Conservation (phyloP, 495 filamentous ascomycete species). For the Barbatosphaeria neglecta region DNA sequence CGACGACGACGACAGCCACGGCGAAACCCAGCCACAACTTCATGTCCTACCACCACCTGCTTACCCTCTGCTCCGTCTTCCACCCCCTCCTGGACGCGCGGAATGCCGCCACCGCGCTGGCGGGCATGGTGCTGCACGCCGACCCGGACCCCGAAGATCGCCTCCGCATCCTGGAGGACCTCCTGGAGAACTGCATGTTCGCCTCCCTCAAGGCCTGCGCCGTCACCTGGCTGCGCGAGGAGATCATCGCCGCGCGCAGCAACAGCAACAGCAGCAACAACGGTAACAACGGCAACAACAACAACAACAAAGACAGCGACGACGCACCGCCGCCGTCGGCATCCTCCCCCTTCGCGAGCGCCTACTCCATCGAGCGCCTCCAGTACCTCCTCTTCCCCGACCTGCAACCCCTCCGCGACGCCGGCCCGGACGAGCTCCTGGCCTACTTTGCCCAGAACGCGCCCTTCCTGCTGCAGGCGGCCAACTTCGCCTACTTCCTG, state of each 20-base stretch:
- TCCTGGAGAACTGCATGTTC: conserved; percentile 70
- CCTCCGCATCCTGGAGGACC: conserved; percentile 65
- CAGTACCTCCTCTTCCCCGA: conserved; percentile 35
- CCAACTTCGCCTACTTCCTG: conserved; percentile 39
- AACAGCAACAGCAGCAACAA: conserved; percentile 7
- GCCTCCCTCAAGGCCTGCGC: conserved; percentile 70
- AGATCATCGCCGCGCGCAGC: conserved; percentile 46
- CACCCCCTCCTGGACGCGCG: conserved; percentile 54
- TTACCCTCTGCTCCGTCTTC: conserved; percentile 55
- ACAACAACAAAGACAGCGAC: conserved; percentile 13
- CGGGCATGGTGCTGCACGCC: conserved; percentile 58
- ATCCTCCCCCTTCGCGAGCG: conserved; percentile 53
- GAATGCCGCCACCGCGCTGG: conserved; percentile 63
- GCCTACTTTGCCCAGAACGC: conserved; percentile 26
- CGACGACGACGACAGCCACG: conserved; percentile 8
- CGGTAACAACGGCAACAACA: not conserved
- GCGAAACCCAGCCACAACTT: conserved; percentile 23
- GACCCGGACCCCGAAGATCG: conserved; percentile 61
- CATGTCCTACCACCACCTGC: conserved; percentile 48
- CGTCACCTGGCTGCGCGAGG: conserved; percentile 78
- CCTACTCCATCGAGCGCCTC: conserved; percentile 33
- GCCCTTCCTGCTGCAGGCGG: conserved; percentile 33
- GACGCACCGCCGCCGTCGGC: no score
- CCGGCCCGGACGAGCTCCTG: conserved; percentile 10
- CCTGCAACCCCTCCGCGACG: conserved; percentile 14